phyloP scores from a whole-genome alignment of 768 basidiomycete genomes.

The Kwoniella pini region DNA sequence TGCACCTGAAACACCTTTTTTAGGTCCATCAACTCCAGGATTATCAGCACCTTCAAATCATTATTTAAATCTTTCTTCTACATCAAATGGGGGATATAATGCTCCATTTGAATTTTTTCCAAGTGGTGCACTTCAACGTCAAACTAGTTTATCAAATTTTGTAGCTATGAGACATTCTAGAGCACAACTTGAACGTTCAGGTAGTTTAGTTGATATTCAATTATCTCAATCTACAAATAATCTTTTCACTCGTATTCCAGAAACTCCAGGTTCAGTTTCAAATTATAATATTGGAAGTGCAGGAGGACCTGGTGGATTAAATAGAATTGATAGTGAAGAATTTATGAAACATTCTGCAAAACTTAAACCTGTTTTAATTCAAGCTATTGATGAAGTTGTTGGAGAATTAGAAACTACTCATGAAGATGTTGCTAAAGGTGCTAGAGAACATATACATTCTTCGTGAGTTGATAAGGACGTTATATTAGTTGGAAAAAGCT shows the following conservation, averaged over 20 bases:
- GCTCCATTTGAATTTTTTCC: not conserved
- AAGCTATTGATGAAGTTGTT: conserved; percentile 93
- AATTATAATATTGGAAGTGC: no score
- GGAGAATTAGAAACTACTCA: conserved; percentile 96
- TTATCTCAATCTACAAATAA: conserved; percentile 17
- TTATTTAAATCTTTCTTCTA: conserved; percentile 36
- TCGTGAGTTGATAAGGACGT: conserved; percentile 68
- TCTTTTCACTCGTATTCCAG: conserved; percentile 24
- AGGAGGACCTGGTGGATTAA: not conserved
- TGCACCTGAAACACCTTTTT: conserved; percentile 44
- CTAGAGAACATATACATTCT: conserved; percentile 95
- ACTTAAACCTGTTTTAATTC: conserved; percentile 90
- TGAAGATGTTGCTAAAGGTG: conserved; percentile 89
- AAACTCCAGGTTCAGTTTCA: conserved; percentile 9
- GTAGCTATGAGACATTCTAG: conserved; percentile 52
- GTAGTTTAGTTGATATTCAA: conserved; percentile 32
- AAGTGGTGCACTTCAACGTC: not conserved
- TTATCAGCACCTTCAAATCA: conserved; percentile 46
- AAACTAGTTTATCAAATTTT: conserved; percentile 48
- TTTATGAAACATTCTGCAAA: conserved; percentile 50
- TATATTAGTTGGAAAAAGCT: not conserved
- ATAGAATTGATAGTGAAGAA: conserved; percentile 40
- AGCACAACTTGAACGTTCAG: conserved; percentile 48
- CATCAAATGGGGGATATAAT: conserved; percentile 16
- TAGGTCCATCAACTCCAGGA: conserved; percentile 50